Evolutionary conservation across 2,329 filamentous ascomycete genomes (phyloP), one percentile per base, ranked within the genome.

Genomic region (Cladophialophora chaetospira): DNA sequence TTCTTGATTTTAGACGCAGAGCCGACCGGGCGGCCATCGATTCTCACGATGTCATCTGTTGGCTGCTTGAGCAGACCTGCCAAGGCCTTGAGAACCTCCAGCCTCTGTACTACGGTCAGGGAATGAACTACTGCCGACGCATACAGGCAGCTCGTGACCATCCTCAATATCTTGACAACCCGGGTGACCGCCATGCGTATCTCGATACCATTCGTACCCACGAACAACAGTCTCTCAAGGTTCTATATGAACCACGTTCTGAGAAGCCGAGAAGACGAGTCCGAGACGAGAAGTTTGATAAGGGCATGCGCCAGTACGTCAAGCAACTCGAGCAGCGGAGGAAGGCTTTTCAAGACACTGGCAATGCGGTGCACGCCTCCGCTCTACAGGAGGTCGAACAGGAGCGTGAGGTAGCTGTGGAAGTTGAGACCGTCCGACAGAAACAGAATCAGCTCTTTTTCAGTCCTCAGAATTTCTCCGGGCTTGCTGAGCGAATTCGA

Each of bases 41-140:
- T 29, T 57, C 55, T 0, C 63, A 69, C 0, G 81, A 88, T 56
- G 78, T 89, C 0, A 64, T 90, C 0, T 64, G 65, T 0, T 89
- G 84, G 85, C 69, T 77, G 0, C 82, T 89, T 1, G 68, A 67
- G 0, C 82, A 88, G 62, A 87, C 84, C 0, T 82, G 75, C 68
- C 55, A 61, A 0, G 79, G 85, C 11, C 71, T 79, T 0, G 70
- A 72, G 5, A 75, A 76, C 2, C 77, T 72, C 31, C 78, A 86
- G 31, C 78, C 81, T 0, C 70, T 87, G 0, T 89, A 85, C 85
- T 80, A 80, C 0, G 73, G 75, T 0, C 86, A 89, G 64, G 86
- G 85, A 6, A n/a, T 58, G 13, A 76, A 82, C 0, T 80, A 78
- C 61, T 68, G 79, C 26, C 65, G 65, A 0, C 80, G 81, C 5